Evolutionary conservation across 1,284 basidiomycete genomes (phyloP), one percentile per base, ranked within the genome.

Genomic region (Bothia castanella): DNA sequence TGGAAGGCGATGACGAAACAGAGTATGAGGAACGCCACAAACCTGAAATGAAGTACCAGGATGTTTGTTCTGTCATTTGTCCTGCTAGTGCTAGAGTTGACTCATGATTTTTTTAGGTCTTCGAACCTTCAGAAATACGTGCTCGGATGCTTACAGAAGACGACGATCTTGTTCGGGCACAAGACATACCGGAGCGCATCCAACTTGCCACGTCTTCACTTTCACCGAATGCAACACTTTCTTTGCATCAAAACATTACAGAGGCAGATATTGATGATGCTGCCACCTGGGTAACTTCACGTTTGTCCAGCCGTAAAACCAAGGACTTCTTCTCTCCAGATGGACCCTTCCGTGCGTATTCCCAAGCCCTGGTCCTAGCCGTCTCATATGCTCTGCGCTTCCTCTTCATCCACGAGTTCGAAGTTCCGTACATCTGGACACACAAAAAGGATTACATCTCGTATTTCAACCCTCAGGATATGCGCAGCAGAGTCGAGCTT

Each of bases 41-140:
- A 62, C 78, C 78, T 45, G 90, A 94, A 58, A 87, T 88, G 74
- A 88, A 83, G 61, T 90, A 95, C 62, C 85, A 90, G 62, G 96
- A 98, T 69, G 93, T 94, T 61, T 58, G 91, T 75, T 32, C 29
- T 23, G 45, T 35, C 37, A 21, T 36, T 42, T 32, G 46, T 53
- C 36, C 16, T 21, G 23, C 47, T 45, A 31, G 35, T 37, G 37
- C 51, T 23, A 43, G 45, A 47, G 44, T 55, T 50, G 54, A 55
- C 37, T 47, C 17, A 9, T 39, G 12, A n/a, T 39, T 57, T 47
- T 57, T 52, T 30, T 61, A 97, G 91, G 93, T 99, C 55, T 99
- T 99, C 61, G 97, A 99, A 67, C 97, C 97, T 0, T 92, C 94
- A 8, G 93, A 98, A 75, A 98, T 99, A 64, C 85, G 85, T 57